Evolutionary conservation across 192 early-diverging fungal species (phyloP).

Genomic region (Entomortierella lignicola): DNA sequence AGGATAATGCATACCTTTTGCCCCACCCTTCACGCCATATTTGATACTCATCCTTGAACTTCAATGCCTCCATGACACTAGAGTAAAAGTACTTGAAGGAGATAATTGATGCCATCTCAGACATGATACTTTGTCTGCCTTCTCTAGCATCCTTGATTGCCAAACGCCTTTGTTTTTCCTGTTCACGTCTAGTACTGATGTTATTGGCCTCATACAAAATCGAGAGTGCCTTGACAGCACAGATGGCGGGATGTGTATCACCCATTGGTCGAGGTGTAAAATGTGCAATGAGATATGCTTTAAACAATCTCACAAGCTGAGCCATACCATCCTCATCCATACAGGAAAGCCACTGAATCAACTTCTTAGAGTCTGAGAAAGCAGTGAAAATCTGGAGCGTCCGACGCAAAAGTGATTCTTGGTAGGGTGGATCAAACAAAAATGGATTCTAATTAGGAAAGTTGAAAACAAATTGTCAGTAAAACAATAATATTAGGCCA

Average conservation of each 20-base stretch:
- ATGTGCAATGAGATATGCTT: slow-evolving; percentile 62
- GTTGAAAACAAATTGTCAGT: neutral
- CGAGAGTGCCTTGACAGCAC: slow-evolving; percentile 59
- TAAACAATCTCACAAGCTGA: slow-evolving; percentile 58
- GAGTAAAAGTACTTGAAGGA: slow-evolving; percentile 52
- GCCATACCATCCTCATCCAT: slow-evolving; percentile 58
- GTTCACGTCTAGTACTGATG: slow-evolving; percentile 36
- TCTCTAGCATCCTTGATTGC: slow-evolving; percentile 61
- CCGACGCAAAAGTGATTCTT: slow-evolving; percentile 60
- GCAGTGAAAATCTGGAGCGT: slow-evolving; percentile 57
- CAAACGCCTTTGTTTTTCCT: slow-evolving; percentile 38
- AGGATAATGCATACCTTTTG: slow-evolving; percentile 34
- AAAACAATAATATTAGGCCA: too few relatives aligned
- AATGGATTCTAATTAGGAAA: slow-evolving; percentile 62
- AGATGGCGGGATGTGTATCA: slow-evolving; percentile 60
- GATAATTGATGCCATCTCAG: slow-evolving; percentile 32
- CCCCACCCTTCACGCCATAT: slow-evolving; percentile 71
- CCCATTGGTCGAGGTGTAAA: slow-evolving; percentile 50
- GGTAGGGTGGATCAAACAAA: slow-evolving; percentile 56
- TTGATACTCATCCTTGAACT: slow-evolving; percentile 84
- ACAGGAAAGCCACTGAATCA: slow-evolving; percentile 64
- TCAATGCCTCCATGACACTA: slow-evolving; percentile 60
- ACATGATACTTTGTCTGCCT: neutral
- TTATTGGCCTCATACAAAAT: slow-evolving; percentile 70
- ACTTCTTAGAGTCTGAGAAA: slow-evolving; percentile 43